phyloP scores from a whole-genome alignment of 1,284 basidiomycete genomes.

The Vanrija pseudolonga region DNA sequence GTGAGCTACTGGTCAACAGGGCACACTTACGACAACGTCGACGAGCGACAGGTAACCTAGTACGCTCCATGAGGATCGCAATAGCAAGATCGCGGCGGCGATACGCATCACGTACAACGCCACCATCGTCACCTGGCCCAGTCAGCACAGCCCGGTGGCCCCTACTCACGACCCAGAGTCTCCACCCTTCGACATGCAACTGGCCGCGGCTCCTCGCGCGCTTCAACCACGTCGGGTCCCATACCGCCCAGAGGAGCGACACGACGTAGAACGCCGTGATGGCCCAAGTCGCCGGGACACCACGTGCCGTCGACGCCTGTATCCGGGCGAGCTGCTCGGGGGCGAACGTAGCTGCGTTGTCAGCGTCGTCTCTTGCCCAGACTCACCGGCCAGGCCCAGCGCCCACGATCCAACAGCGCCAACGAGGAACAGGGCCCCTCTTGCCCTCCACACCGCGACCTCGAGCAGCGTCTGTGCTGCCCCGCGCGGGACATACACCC shows the following conservation, averaged over 20 bases:
- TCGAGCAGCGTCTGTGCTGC: constrained; percentile 6
- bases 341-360: not conserved
- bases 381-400: constrained; percentile 21
- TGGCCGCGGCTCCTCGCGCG: constrained; percentile 7
- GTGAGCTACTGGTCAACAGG: not conserved
- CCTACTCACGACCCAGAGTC: constrained; percentile 32
- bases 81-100: not conserved
- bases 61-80: not conserved
- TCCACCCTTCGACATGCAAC: constrained; percentile 19
- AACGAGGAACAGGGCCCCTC: constrained; percentile 21
- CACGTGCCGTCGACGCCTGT: not conserved
- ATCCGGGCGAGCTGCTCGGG: not conserved
- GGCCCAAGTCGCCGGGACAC: not conserved
- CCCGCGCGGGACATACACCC: not conserved
- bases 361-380: not conserved
- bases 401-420: constrained; percentile 10
- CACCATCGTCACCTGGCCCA: constrained; percentile 2
- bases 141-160: not conserved
- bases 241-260: constrained; percentile 38
- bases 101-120: constrained; percentile 2
- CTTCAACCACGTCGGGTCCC: constrained; percentile 41
- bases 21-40: not conserved
- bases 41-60: not conserved
- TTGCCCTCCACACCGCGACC: constrained; percentile 25
- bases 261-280: constrained; percentile 9